These are phyloP conservation scores for Acacia melanoxylon DNA, from an alignment of 306 rosid genomes.

Conservation along the genomic window DNA sequence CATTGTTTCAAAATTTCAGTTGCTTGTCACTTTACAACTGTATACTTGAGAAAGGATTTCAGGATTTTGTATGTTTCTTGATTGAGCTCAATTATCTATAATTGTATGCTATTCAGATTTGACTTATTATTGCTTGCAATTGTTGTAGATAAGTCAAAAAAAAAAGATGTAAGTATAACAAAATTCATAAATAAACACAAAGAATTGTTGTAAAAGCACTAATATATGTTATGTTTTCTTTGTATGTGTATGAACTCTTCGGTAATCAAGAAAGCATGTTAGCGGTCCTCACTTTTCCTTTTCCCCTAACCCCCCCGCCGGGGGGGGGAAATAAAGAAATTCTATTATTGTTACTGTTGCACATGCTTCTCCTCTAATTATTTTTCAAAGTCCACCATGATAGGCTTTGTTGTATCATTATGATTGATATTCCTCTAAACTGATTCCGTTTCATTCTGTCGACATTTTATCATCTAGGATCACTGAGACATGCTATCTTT, in stretches of 20 bases:
- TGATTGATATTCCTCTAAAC: conserved; percentile 20
- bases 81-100: conserved; percentile 5
- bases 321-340: not conserved
- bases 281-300: too few relatives aligned
- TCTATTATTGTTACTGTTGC: not conserved
- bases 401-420: conserved; percentile 14
- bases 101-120: not conserved
- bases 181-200: too few relatives aligned
- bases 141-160: conserved; percentile 2
- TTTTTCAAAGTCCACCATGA: conserved; percentile 2
- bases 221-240: too few relatives aligned
- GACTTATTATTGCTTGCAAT: not conserved
- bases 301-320: too few relatives aligned
- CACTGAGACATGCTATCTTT: not conserved
- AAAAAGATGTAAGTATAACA: not conserved
- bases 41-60: not conserved
- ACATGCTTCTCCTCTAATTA: not conserved
- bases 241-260: too few relatives aligned
- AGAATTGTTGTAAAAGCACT: too few relatives aligned
- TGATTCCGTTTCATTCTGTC: conserved; percentile 3
- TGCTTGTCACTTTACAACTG: not conserved
- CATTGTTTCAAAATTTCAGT: conserved; percentile 15
- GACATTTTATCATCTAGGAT: conserved; percentile 7
- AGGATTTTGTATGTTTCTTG: not conserved
- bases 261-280: too few relatives aligned